Base-by-base conservation (phyloP, 768 basidiomycete genomes). In the Lactarius akahatsu region DNA sequence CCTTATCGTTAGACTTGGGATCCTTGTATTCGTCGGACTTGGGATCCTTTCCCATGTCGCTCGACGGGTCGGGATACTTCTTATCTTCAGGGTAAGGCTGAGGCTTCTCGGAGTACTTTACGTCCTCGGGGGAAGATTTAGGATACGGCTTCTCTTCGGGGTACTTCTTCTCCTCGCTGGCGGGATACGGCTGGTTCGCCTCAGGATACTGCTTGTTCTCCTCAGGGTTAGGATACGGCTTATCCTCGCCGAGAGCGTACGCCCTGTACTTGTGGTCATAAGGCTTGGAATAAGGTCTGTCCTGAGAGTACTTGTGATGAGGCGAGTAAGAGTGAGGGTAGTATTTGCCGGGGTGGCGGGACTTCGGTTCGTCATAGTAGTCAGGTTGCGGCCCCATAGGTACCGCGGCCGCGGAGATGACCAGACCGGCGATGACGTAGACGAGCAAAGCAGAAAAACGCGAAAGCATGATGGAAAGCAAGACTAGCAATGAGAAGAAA, bases 381-480 rank as follows among this genome's bases (percentile, higher is more conserved):
- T 61, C 60, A 10, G 34, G 23, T 30, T 50, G 57, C 32, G 65
- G 57, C 20, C 28, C 61, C 61, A 59, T 45, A 16, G 66, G 66
- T 2, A 57, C 63, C 26, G 66, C 62, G 43, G 66, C 62, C 41
- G 58, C 57, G 41, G 66, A 63, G 57, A 67, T 45, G 34, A 38
- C 62, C 50, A 67, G 62, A 34, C 62, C 66, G 11, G 32, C 66
- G 34, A 60, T 41, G 43, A 63, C 57, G 54, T 63, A 67, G 62
- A 47, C 36, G 62, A 67, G 43, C 23, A 67, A 30, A 32, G 58
- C 36, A 59, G 66, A 67, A 58, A 63, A 67, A 67, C 62, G 66
- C 34, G 66, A 67, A 59, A 67, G 58, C 66, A 67, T 67, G 54
- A 59, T 59, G 20, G 54, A 63, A 60, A 67, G 62, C 66, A 45